These are phyloP conservation scores for Penicillium paxilli DNA, from an alignment of 495 filamentous ascomycete genomes.

Conservation along the genomic window DNA sequence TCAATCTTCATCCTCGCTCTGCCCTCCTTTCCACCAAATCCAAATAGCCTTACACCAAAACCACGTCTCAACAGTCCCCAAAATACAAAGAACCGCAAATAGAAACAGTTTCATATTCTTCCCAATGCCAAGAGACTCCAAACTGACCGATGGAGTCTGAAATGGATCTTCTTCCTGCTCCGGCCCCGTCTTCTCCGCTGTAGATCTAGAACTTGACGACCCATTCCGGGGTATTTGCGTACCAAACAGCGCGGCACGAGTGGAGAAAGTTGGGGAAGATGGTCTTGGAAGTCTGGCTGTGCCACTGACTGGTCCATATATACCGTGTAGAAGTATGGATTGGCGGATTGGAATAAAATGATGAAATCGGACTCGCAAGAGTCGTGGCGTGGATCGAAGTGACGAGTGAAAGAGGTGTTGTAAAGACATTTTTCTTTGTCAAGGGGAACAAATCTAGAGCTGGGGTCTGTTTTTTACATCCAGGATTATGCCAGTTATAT, in stretches of 20 bases:
- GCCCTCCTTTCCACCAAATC: conserved; percentile 44
- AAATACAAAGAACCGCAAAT: conserved; percentile 11
- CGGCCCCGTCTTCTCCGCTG: neutral
- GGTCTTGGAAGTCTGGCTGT: neutral
- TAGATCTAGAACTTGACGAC: neutral
- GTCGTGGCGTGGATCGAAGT: neutral
- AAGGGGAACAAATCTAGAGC: neutral
- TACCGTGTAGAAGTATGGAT: neutral
- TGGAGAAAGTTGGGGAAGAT: neutral
- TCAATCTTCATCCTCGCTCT: neutral
- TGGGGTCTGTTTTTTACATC: too few species aligned
- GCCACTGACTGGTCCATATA: neutral
- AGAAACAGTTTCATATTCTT: conserved; percentile 21
- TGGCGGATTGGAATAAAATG: neutral
- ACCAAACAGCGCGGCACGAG: neutral
- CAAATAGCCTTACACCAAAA: conserved; percentile 70
- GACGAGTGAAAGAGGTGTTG: too few species aligned
- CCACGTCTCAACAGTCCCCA: conserved; percentile 59
- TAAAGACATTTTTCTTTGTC: neutral
- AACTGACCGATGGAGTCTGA: neutral
- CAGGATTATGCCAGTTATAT: too few species aligned
- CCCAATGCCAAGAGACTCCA: conserved; percentile 15
- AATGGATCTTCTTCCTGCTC: neutral
- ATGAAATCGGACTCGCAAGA: neutral
- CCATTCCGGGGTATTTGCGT: neutral